Evolutionary conservation across 139 green algal species (phyloP), one percentile per base, ranked within the genome.

Genomic region (Chlorella sp.): DNA sequence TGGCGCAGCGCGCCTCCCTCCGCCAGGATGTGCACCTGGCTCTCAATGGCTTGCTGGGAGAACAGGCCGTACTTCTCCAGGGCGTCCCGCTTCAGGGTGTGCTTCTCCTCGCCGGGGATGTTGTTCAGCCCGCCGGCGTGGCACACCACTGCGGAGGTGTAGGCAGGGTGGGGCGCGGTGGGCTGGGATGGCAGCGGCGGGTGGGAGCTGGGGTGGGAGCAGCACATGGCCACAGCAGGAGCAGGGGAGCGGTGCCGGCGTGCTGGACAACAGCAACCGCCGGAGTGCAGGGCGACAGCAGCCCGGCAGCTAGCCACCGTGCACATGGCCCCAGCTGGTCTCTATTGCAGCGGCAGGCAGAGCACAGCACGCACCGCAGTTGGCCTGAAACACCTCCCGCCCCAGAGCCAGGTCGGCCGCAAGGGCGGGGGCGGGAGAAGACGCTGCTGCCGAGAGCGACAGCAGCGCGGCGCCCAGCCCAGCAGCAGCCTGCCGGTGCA

Each of bases 81-180:
- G 7, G 70, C 70, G 17, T 76, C 70, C 70, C 41, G 22, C 70
- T 76, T 76, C 70, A 76, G 70, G 1, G 70, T 76, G 70, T 76
- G 70, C 41, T 76, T 76, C 38, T 76, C 70, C 70, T 76, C 70
- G 22, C 70, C 70, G 24, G 70, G n/a, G 28, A 76, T 76, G 70
- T 76, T 76, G 70, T 76, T 76, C 70, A 76, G 70, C 5, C 70
- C 70, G 40, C 70, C 70, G 3, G 70, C 40, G 13, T 76, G 70
- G 41, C 70, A 76, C n/a, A 54, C 70, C 2, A 40, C 64, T 72
- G 64, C 20, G 13, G 8, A 40, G 16, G 51, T 20, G 51, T 24
- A n/a, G n/a, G n/a, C n/a, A n/a, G n/a, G n/a, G n/a, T n/a, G n/a
- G n/a, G n/a, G n/a, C n/a, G n/a, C n/a, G n/a, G n/a, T n/a, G 14